These are phyloP conservation scores for Claviceps maximensis DNA, from an alignment of 2,329 filamentous ascomycete genomes.

Conservation along the genomic window DNA sequence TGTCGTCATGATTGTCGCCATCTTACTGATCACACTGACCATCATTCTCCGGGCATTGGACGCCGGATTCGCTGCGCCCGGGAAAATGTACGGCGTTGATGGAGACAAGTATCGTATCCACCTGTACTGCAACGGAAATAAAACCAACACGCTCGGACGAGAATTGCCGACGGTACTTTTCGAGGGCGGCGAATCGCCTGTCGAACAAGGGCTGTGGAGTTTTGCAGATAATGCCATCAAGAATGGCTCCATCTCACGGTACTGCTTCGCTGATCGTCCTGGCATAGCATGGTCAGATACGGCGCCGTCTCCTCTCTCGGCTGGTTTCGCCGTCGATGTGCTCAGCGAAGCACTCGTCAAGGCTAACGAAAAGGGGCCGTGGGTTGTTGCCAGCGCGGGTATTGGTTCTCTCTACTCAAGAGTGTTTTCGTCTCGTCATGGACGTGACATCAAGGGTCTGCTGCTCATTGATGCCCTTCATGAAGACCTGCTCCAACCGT, in stretches of 20 bases:
- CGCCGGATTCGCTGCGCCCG: constrained; percentile 57
- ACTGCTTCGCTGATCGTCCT: constrained; percentile 92
- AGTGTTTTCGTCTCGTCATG: constrained; percentile 78
- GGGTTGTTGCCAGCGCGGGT: constrained; percentile 76
- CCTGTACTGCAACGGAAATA: constrained; percentile 66
- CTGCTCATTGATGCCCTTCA: constrained; percentile 82
- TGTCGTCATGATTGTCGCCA: constrained; percentile 51
- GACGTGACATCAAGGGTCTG: constrained; percentile 59
- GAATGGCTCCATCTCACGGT: constrained; percentile 73
- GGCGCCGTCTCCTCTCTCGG: constrained; percentile 83
- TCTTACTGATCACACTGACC: constrained; percentile 64
- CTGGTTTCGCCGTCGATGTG: constrained; percentile 81
- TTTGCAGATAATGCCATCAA: constrained; percentile 64
- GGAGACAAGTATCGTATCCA: constrained; percentile 77
- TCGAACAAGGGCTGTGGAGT: constrained; percentile 65
- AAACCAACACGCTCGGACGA: constrained; percentile 36
- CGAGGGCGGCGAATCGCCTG: constrained; percentile 68
- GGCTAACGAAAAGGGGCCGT: constrained; percentile 74
- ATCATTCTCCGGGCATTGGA: constrained; percentile 72
- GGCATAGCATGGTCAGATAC: constrained; percentile 82
- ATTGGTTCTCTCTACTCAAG: constrained; percentile 80
- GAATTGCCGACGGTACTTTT: constrained; percentile 68
- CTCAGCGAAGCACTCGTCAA: constrained; percentile 74
- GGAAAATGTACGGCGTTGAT: constrained; percentile 68
- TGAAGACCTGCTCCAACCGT: constrained; percentile 62